Evolutionary conservation across 768 basidiomycete species (phyloP).

Genomic region (Leccinum variicolor): DNA sequence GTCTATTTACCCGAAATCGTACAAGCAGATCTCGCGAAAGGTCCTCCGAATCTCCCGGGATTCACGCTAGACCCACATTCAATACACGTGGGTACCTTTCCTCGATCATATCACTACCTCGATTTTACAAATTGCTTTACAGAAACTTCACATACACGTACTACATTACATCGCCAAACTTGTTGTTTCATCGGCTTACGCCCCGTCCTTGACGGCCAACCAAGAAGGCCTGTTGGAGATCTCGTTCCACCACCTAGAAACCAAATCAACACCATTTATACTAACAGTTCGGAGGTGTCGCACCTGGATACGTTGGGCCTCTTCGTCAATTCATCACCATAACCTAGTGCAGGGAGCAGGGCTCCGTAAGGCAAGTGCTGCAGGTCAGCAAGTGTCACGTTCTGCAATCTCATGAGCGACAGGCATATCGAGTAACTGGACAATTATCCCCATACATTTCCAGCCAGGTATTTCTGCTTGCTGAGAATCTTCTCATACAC

Average conservation of each 20-base stretch:
- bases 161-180: not conserved
- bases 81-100: not conserved
- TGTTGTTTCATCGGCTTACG: not conserved
- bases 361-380: constrained; percentile 51
- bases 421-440: not conserved
- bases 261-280: constrained; percentile 1
- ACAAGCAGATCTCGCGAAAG: not conserved
- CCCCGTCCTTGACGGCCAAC: not conserved
- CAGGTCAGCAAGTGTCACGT: constrained; percentile 55
- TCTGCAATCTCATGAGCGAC: constrained; percentile 21
- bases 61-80: not conserved
- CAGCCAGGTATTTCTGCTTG: constrained; percentile 55
- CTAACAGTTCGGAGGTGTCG: not conserved
- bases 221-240: constrained; percentile 27
- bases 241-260: constrained; percentile 50
- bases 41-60: not conserved
- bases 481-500: constrained; percentile 52
- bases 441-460: constrained; percentile 39
- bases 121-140: not conserved
- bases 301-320: constrained; percentile 46
- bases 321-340: constrained; percentile 27
- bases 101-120: not conserved
- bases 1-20: not conserved
- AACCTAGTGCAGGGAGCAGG: constrained; percentile 23
- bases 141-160: not conserved